A percentile compares a stretch with the other conserved stretches of the same genome.
Conservation (phyloP, 495 filamentous ascomycete species). For the Penicillium nucicola region DNA sequence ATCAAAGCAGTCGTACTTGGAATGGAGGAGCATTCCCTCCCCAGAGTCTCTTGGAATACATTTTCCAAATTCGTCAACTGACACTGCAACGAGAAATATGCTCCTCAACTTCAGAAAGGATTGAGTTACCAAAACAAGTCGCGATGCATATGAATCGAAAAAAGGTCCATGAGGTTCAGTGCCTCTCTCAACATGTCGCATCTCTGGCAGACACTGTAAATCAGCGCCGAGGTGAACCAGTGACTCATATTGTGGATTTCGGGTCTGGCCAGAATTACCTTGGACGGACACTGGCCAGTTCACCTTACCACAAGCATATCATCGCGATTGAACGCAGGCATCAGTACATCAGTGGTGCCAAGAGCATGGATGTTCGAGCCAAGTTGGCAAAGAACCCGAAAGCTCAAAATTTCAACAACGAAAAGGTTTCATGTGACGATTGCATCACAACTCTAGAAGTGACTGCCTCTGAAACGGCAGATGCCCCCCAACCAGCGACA, state of each 20-base stretch:
- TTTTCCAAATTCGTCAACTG: slow-evolving; percentile 67
- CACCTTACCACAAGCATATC: slow-evolving; percentile 80
- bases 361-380: slow-evolving; percentile 76
- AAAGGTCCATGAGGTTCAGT: slow-evolving; percentile 84
- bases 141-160: slow-evolving; percentile 93
- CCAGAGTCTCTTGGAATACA: slow-evolving; percentile 67
- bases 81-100: slow-evolving; percentile 61
- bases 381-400: slow-evolving; percentile 59
- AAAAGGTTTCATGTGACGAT: slow-evolving; percentile 62
- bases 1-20: slow-evolving; percentile 31
- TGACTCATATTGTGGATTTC: slow-evolving; percentile 92
- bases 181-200: slow-evolving; percentile 61
- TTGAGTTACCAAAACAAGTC: slow-evolving; percentile 60
- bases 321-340: slow-evolving; percentile 87
- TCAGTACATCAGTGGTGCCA: slow-evolving; percentile 80
- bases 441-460: slow-evolving; percentile 24
- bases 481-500: slow-evolving; percentile 1
- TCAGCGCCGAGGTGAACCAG: slow-evolving; percentile 45
- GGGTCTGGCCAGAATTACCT: slow-evolving; percentile 96
- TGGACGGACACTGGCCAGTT: slow-evolving; percentile 77
- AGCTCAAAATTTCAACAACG: slow-evolving; percentile 60
- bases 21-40: slow-evolving; percentile 58
- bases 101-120: slow-evolving; percentile 21
- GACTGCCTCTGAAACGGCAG: slow-evolving; percentile 26
- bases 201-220: slow-evolving; percentile 51